Base-by-base conservation (phyloP, 2,329 filamentous ascomycete genomes). In the Colletotrichum sidae region DNA sequence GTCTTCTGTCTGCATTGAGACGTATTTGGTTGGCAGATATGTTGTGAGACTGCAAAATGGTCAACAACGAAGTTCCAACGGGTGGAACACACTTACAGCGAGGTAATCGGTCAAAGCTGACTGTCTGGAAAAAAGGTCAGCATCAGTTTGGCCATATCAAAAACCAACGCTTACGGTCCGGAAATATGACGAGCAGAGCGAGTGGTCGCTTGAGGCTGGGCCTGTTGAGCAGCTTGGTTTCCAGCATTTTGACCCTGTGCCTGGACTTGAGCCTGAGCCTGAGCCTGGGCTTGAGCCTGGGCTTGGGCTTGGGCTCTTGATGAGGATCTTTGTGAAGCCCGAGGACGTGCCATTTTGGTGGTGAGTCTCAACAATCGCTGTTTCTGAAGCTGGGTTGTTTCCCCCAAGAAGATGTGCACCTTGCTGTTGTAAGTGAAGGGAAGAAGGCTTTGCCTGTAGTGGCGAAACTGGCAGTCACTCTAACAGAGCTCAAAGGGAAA, bases 21-120 rank as follows among this genome's bases (percentile, higher is more conserved):
- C 82, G 80, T 61, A 88, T 88, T 64, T 86, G 82, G 35, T 80
- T 75, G 2, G 86, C 85, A 25, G 87, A 92, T 69, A 93, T 93
- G 71, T 92, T 92, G 75, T 92, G 89, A 2, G 90, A 87, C 86
- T 90, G 8, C 46, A 12, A 35, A n/a, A 33, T 8, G 44, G 15
- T 15, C 13, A 50, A 39, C 15, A 41, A 41, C 38, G 46, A 59
- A 13, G n/a, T 38, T 2, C 45, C 17, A 4, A 39, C 12, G 13
- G 4, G 8, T 15, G 5, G 8, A 17, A 45, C 39, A 34, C 37
- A 70, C 80, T 69, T 69, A 83, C 81, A 33, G 84, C 83, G 47
- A 86, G 74, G 65, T 84, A 86, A 68, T 86, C 83, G 2, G 83
- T 86, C 71, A 86, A 72, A 12, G 84, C 84, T 17, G 84, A 86